Evolutionary conservation across 805 yeast genomes (phyloP).

Genomic region (Myxozyma geophila): DNA sequence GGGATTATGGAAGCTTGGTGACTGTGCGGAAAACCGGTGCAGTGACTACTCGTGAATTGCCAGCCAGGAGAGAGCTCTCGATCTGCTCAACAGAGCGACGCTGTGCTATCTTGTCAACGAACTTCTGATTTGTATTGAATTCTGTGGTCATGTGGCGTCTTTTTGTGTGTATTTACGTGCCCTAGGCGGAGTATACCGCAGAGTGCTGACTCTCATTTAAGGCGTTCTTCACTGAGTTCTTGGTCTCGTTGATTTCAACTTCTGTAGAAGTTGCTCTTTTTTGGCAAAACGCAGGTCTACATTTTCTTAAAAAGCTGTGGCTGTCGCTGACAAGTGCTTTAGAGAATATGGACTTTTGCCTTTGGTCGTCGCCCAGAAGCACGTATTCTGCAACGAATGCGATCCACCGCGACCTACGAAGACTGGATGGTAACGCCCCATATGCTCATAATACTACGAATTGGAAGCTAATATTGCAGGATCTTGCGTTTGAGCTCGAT

Average conservation of each 20-base stretch:
- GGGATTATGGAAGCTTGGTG: no score
- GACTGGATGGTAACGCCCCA: conserved; percentile 62
- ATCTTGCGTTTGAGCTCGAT: conserved; percentile 52
- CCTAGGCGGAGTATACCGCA: not conserved
- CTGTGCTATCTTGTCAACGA: no score
- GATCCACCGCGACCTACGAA: conserved; percentile 60
- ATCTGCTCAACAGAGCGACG: no score
- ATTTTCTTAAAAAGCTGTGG: no score
- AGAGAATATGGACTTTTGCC: conserved; percentile 36
- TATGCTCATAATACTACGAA: not conserved
- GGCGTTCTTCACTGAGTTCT: not conserved
- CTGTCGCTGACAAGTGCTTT: no score
- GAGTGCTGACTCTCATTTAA: not conserved
- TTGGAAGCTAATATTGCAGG: conserved; percentile 18
- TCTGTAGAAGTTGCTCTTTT: conserved; percentile 12
- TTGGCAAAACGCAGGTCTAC: conserved; percentile 16
- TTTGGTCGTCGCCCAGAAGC: conserved; percentile 52
- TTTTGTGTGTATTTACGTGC: not conserved
- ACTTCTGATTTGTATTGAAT: no score
- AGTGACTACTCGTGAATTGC: no score
- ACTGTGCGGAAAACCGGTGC: no score
- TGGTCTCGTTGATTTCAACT: conserved; percentile 7
- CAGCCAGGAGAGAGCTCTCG: no score
- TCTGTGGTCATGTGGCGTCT: not conserved
- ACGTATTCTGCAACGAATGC: conserved; percentile 51